Evolutionary conservation across 2,329 filamentous ascomycete genomes (phyloP), one percentile per base, ranked within the genome.

Genomic region (Hymenoscyphus salicellus): DNA sequence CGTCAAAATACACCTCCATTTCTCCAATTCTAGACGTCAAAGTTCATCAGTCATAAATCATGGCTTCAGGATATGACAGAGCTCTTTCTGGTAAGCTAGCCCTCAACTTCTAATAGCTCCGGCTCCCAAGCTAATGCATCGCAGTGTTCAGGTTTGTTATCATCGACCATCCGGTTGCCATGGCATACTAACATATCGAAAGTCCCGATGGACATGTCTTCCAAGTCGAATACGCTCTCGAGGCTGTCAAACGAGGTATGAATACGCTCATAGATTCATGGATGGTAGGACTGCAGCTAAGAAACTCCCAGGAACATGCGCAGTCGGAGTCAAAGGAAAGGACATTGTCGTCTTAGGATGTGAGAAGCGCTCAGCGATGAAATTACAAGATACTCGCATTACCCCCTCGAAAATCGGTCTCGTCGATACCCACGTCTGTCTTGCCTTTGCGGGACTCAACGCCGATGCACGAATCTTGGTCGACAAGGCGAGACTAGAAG

Each of bases 181-280:
- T 61, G 17, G 36, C 55, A n/a, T 69, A 73, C 82, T 88, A 79
- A 89, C 77, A 60, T 1, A 46, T n/a, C 58, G 16, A 23, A 64
- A 98, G 94, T 86, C 95, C 95, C 76, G 95, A 99, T 82, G 95
- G 95, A 80, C 95, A 99, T 83, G 95, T 99, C 75, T 99, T 99
- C 83, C 95, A 99, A 81, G 95, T 99, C 76, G 95, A 99, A 85
- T 99, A 99, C 86, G 95, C 95, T 63, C 90, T 96, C 72, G 95
- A 99, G 82, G 95, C 95, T 72, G 95, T 99, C 72, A 99, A 99
- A 85, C 84, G 95, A 92, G 95, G 94, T 95, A 82, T 66, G 77
- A 73, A 57, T 36, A 11, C n/a, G n/a, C n/a, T n/a, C n/a, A 38
- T 38, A 63, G 57, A 55, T 58, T 20, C 36, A 33, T 26, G 46